These are phyloP conservation scores for Pythium periplocum DNA, from an alignment of 352 stramenopile genomes.

Conservation along the genomic window DNA sequence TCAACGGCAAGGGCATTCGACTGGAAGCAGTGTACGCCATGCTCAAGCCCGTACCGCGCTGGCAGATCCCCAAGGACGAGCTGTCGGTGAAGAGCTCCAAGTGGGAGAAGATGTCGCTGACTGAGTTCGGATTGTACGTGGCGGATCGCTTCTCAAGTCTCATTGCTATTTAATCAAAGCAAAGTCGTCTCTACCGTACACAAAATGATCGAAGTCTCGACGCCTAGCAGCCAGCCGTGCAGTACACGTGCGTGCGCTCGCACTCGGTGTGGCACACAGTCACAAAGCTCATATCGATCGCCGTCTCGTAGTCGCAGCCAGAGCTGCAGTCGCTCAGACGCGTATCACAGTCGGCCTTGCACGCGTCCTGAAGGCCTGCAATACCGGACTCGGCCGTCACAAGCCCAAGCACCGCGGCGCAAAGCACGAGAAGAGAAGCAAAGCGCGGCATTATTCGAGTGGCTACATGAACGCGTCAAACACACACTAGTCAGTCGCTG, in stretches of 20 bases:
- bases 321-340: conserved; percentile 1
- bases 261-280: conserved; percentile 24
- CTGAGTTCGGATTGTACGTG: no score
- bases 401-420: background rate
- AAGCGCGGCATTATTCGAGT: no score
- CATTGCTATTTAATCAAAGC: no score
- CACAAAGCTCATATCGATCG: conserved; percentile 11
- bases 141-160: no score
- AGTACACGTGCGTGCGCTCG: conserved; percentile 20
- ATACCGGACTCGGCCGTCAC: background rate
- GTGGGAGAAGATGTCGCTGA: no score
- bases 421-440: no score
- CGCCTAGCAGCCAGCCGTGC: conserved; percentile 16
- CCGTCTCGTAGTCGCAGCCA: conserved; percentile 8
- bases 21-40: conserved; percentile 5
- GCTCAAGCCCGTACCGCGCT: background rate
- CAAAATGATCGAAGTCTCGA: no score
- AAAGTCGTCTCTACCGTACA: no score
- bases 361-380: conserved; percentile 1
- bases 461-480: no score
- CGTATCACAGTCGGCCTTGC: conserved; percentile 11
- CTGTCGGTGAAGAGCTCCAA: no score
- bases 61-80: no score
- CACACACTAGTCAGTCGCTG: no score
- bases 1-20: conserved; percentile 6